Evolutionary conservation across 805 yeast genomes (phyloP).

Genomic region (Debaryomyces maramus): DNA sequence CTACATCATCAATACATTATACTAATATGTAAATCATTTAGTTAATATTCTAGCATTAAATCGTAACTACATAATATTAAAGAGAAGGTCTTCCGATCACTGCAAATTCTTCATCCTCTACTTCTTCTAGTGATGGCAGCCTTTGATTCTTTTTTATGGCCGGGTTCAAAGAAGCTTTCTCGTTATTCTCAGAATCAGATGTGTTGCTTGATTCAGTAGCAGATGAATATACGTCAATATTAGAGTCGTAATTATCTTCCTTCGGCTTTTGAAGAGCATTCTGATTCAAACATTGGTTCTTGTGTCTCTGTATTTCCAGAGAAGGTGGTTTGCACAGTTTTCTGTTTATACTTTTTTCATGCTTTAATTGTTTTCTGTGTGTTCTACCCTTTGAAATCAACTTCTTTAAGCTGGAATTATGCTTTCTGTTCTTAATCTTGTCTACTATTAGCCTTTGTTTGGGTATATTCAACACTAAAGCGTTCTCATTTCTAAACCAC

Average conservation of each 20-base stretch:
- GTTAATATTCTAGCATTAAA: too few species aligned
- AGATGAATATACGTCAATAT: neutral
- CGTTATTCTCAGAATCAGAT: neutral
- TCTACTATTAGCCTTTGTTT: conserved; percentile 17
- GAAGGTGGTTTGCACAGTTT: neutral
- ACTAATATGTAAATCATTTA: too few species aligned
- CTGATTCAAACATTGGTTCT: neutral
- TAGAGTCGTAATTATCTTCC: neutral
- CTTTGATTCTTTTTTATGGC: conserved; percentile 1
- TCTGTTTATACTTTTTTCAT: neutral
- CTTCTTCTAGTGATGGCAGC: conserved; percentile 24
- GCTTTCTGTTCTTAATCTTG: conserved; percentile 1
- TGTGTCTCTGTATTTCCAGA: neutral
- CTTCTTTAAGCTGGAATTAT: neutral
- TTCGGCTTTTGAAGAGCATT: neutral
- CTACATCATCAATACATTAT: neutral
- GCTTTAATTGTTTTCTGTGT: neutral
- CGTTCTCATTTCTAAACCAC: conserved; percentile 26
- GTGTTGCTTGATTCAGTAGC: neutral
- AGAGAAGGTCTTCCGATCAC: too few species aligned
- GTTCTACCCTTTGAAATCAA: neutral
- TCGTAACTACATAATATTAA: too few species aligned
- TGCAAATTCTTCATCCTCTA: conserved; percentile 33
- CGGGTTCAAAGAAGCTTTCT: neutral
- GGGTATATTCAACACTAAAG: conserved; percentile 38